phyloP scores from a whole-genome alignment of 371 early-diverging fungal genomes.

The Lichtheimia corymbifera region DNA sequence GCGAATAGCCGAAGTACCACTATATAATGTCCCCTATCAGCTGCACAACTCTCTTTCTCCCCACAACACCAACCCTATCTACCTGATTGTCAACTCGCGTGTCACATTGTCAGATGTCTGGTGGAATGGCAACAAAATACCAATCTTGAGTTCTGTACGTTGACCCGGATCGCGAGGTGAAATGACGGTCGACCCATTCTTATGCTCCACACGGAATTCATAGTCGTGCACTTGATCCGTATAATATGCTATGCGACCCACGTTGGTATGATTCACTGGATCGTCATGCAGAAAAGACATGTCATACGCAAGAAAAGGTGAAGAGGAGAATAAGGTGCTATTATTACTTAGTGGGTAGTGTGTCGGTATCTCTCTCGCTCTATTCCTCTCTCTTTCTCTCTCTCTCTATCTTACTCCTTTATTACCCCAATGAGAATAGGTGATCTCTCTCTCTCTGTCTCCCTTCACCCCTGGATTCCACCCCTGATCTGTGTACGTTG shows the following conservation, averaged over 20 bases:
- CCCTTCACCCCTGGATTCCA: too few relatives aligned
- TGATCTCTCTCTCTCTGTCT: too few relatives aligned
- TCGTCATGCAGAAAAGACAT: slow-evolving; percentile 4
- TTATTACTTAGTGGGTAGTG: too few relatives aligned
- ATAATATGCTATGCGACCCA: slow-evolving; percentile 11
- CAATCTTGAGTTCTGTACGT: slow-evolving; percentile 49
- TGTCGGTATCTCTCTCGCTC: too few relatives aligned
- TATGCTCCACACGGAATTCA: too few relatives aligned
- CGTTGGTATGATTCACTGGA: slow-evolving; percentile 1
- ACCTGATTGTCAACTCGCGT: slow-evolving; percentile 43
- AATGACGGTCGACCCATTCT: slow-evolving; percentile 22
- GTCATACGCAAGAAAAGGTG: too few relatives aligned
- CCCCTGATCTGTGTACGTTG: too few relatives aligned
- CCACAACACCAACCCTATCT: not conserved
- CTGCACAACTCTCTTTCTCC: not conserved
- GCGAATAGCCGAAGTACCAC: slow-evolving; percentile 61
- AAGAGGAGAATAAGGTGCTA: too few relatives aligned
- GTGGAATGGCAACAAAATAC: slow-evolving; percentile 53
- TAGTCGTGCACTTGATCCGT: slow-evolving; percentile 10
- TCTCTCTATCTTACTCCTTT: too few relatives aligned
- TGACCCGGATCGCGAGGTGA: slow-evolving; percentile 17
- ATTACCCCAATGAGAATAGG: too few relatives aligned
- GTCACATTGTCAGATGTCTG: slow-evolving; percentile 41
- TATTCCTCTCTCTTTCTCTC: too few relatives aligned
- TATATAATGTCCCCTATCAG: slow-evolving; percentile 11